Evolutionary conservation across 1,139 yeast species (phyloP).

Genomic region (Lodderomyces orthopsilosis): DNA sequence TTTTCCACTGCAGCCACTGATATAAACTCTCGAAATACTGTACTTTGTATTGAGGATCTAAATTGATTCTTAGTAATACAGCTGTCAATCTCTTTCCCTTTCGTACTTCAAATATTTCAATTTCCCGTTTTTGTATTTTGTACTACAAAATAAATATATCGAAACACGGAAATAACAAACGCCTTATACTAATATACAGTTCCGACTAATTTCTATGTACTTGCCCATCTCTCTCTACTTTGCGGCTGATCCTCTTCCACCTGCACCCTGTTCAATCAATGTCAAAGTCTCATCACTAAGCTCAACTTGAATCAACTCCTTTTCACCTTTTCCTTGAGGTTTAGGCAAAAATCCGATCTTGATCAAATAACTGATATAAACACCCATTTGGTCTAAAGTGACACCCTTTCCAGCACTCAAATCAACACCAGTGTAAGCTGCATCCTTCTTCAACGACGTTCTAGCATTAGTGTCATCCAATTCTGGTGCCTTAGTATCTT

Average conservation of each 20-base stretch:
- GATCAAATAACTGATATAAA: conserved; percentile 75
- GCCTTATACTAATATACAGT: no score
- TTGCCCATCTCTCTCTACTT: conserved; percentile 17
- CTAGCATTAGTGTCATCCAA: conserved; percentile 82
- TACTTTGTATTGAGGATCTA: no score
- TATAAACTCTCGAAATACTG: no score
- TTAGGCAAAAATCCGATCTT: conserved; percentile 74
- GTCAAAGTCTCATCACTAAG: conserved; percentile 59
- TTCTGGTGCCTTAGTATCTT: conserved; percentile 91
- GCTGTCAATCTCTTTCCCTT: no score
- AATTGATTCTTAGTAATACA: no score
- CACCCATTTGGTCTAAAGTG: conserved; percentile 60
- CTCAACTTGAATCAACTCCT: conserved; percentile 55
- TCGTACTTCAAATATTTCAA: background rate
- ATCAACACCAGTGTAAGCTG: conserved; percentile 63
- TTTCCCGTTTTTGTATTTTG: conserved; percentile 9
- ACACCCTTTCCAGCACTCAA: conserved; percentile 72
- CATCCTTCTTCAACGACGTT: conserved; percentile 58
- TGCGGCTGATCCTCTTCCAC: conserved; percentile 75
- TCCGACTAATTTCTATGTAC: no score
- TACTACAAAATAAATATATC: no score
- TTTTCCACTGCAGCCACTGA: background rate
- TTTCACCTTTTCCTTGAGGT: conserved; percentile 45
- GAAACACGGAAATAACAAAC: background rate
- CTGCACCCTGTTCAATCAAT: conserved; percentile 76